Conservation (phyloP, 1,284 basidiomycete species). For the Boletellus sp. region DNA sequence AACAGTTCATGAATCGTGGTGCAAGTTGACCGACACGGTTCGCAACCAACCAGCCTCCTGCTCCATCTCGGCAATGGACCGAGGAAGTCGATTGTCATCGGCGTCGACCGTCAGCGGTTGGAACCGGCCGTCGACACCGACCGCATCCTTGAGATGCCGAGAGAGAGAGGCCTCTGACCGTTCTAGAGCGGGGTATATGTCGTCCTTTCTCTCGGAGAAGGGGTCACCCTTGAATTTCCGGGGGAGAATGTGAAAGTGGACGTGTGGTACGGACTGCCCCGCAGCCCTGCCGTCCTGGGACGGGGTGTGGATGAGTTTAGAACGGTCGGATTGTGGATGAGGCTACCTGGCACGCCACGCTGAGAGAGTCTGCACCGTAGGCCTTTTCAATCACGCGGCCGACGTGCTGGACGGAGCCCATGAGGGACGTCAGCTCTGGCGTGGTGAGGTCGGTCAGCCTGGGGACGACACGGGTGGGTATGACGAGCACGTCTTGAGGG, state of each 20-base stretch:
- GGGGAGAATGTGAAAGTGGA: constrained; percentile 88
- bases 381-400: constrained; percentile 65
- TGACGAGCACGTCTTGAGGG: constrained; percentile 78
- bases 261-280: constrained; percentile 85
- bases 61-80: constrained; percentile 74
- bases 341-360: constrained; percentile 74
- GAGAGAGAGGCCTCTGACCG: constrained; percentile 53
- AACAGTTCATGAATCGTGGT: constrained; percentile 4
- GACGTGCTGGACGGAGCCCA: constrained; percentile 71
- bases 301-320: constrained; percentile 2
- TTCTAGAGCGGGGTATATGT: constrained; percentile 78
- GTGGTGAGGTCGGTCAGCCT: constrained; percentile 72
- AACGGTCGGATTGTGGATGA: not conserved
- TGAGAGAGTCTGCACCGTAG: constrained; percentile 74
- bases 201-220: constrained; percentile 70
- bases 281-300: constrained; percentile 82
- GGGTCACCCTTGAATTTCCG: constrained; percentile 65
- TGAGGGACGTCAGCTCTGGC: constrained; percentile 75
- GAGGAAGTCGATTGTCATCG: constrained; percentile 65
- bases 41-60: constrained; percentile 68
- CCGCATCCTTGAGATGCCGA: constrained; percentile 34
- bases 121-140: constrained; percentile 15
- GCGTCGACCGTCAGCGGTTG: constrained; percentile 57
- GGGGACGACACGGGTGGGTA: constrained; percentile 73
- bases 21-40: constrained; percentile 40